Evolutionary conservation across 805 yeast species (phyloP).

Genomic region (Grigorovia yakushimaensis): DNA sequence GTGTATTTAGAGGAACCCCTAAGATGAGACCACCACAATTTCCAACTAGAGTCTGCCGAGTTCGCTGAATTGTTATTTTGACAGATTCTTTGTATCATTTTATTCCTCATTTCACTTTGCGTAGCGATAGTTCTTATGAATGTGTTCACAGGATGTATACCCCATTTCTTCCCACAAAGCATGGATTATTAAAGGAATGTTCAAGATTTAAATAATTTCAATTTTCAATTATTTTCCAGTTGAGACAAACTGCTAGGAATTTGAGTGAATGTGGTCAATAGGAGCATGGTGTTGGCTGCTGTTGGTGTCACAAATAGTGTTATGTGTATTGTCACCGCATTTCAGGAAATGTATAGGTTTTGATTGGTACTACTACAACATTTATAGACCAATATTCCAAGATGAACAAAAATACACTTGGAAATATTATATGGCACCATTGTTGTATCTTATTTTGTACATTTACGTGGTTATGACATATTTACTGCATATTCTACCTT

Average conservation of each 20-base stretch:
- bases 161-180: background rate
- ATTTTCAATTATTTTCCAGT: background rate
- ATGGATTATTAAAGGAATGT: background rate
- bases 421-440: slow-evolving; percentile 25
- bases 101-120: background rate
- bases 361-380: slow-evolving; percentile 16
- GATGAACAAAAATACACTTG: slow-evolving; percentile 17
- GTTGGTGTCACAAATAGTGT: slow-evolving; percentile 8
- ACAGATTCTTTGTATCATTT: background rate
- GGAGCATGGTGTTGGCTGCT: background rate
- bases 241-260: background rate
- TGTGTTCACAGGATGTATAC: background rate
- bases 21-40: slow-evolving; percentile 6
- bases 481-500: slow-evolving; percentile 9
- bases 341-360: slow-evolving; percentile 14
- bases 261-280: background rate
- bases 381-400: slow-evolving; percentile 20
- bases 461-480: slow-evolving; percentile 13
- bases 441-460: slow-evolving; percentile 20
- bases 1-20: background rate
- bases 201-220: background rate
- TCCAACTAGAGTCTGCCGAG: slow-evolving; percentile 1
- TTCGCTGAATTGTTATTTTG: background rate
- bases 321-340: slow-evolving; percentile 22
- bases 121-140: background rate